Evolutionary conservation across 169 alveolate genomes (phyloP), one percentile per base, ranked within the genome.

Genomic region (Plasmodium cynomolgi): DNA sequence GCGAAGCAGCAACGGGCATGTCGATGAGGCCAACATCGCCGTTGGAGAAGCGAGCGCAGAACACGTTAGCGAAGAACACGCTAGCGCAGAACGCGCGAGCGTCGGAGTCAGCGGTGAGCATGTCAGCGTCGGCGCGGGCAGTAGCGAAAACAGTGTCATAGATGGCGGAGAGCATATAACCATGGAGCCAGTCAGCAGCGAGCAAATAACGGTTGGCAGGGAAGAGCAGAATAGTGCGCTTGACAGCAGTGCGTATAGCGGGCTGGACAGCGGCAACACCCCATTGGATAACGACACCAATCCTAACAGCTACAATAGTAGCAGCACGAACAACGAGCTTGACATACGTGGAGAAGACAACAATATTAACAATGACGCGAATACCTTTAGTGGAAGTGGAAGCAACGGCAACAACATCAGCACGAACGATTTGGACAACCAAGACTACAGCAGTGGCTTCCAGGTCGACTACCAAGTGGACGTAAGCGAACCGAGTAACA

Each of bases 351-450:
- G 77, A 68, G 77, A 68, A 1, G 77, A 68, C 2, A 81, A 20
- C 71, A 81, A 81, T 81, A n/a, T 39, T 1, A 81, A 81, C 37
- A 47, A 81, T 23, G 41, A 81, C 68, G 15, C 56, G n/a, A 81
- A 81, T 34, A 81, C 39, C 68, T 26, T 13, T 37, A 41, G 26
- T 81, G 68, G 44, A 11, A 34, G 71, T 44, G 39, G 11, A 0
- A 41, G 23, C 41, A 81, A 37, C 41, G 71, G 2, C 15, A 81
- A 81, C 8, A 81, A 81, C 71, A 58, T 39, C 37, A 81, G 37
- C 58, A 81, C 56, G 33, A 81, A 81, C 37, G 71, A 81, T 47
- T 5, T 26, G 20, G 71, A 81, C 71, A 23, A 81, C 15, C 41
- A 81, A n/a, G 68, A 81, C 34, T 39, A 81, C 34, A 41, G 20